Percentiles rank a stretch among this genome's conserved stretches.
phyloP scores from a whole-genome alignment of 192 early-diverging fungal genomes.

The Coemansia sp. region DNA sequence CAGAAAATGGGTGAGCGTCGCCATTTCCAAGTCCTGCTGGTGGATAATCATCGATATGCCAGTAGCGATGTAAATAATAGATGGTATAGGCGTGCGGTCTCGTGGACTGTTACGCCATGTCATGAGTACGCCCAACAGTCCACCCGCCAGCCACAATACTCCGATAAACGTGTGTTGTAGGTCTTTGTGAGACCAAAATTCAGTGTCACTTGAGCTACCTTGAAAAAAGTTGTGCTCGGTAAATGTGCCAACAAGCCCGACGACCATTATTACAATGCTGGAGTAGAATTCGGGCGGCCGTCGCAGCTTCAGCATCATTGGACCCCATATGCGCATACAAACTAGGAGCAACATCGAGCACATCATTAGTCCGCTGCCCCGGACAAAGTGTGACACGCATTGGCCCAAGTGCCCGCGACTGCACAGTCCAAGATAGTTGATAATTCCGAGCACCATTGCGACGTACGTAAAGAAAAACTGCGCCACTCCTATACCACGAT shows the following conservation, averaged over 20 bases:
- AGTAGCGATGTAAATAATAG: slow-evolving; percentile 60
- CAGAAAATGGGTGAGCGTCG: slow-evolving; percentile 56
- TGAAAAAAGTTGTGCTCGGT: slow-evolving; percentile 65
- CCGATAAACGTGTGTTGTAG: slow-evolving; percentile 67
- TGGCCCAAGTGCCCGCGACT: slow-evolving; percentile 61
- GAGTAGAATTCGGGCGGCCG: slow-evolving; percentile 62
- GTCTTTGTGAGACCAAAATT: slow-evolving; percentile 61
- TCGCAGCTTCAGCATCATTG: slow-evolving; percentile 44
- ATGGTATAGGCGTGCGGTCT: slow-evolving; percentile 56
- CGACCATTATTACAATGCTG: slow-evolving; percentile 56
- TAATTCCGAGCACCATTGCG: slow-evolving; percentile 62
- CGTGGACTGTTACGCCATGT: slow-evolving; percentile 29
- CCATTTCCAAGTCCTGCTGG: slow-evolving; percentile 57
- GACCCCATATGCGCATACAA: slow-evolving; percentile 53
- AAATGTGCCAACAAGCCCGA: slow-evolving; percentile 63
- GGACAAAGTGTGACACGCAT: slow-evolving; percentile 67
- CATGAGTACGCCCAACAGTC: slow-evolving; percentile 55
- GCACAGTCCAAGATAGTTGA: slow-evolving; percentile 58
- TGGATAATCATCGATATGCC: slow-evolving; percentile 62
- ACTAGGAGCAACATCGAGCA: slow-evolving; percentile 54
- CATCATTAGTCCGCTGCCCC: slow-evolving; percentile 59
- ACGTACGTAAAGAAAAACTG: slow-evolving; percentile 58
- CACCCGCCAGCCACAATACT: slow-evolving; percentile 62
- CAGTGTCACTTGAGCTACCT: background rate
- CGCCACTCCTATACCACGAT: slow-evolving; percentile 42